phyloP scores from a whole-genome alignment of 495 filamentous ascomycete species.

The Podospora pseudoanserina region DNA sequence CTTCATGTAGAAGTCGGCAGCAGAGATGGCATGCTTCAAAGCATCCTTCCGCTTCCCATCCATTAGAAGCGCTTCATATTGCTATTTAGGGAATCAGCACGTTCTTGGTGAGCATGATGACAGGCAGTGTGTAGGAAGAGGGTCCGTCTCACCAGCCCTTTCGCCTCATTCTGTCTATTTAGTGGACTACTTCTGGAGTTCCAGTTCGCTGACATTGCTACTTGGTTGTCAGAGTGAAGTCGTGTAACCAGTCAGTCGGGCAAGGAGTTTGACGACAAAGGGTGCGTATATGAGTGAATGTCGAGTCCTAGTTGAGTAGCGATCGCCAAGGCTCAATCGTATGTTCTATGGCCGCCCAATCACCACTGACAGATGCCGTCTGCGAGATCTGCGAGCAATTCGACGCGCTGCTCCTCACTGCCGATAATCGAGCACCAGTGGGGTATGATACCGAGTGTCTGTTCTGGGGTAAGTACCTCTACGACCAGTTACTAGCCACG shows the following conservation, averaged over 20 bases:
- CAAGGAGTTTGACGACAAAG: neutral
- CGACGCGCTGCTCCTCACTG: neutral
- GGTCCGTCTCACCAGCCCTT: neutral
- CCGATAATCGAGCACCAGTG: neutral
- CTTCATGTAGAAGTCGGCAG: conserved; percentile 74
- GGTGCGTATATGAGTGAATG: neutral
- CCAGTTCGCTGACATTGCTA: neutral
- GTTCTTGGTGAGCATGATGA: conserved; percentile 19
- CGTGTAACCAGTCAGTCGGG: neutral
- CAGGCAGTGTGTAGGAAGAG: neutral
- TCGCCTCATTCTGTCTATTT: neutral
- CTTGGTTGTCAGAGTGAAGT: neutral
- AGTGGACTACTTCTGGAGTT: neutral
- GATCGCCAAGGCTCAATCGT: conserved; percentile 38
- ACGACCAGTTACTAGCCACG: neutral
- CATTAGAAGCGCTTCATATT: conserved; percentile 56
- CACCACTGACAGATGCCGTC: no score
- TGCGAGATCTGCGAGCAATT: neutral
- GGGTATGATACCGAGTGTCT: neutral
- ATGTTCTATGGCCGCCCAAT: neutral
- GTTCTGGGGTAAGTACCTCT: neutral
- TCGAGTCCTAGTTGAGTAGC: neutral
- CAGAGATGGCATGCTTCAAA: conserved; percentile 66
- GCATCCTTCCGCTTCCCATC: conserved; percentile 59
- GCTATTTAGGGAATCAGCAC: conserved; percentile 42